Base-by-base conservation (phyloP, 1,284 basidiomycete genomes). In the Cutaneotrichosporon curvatum region DNA sequence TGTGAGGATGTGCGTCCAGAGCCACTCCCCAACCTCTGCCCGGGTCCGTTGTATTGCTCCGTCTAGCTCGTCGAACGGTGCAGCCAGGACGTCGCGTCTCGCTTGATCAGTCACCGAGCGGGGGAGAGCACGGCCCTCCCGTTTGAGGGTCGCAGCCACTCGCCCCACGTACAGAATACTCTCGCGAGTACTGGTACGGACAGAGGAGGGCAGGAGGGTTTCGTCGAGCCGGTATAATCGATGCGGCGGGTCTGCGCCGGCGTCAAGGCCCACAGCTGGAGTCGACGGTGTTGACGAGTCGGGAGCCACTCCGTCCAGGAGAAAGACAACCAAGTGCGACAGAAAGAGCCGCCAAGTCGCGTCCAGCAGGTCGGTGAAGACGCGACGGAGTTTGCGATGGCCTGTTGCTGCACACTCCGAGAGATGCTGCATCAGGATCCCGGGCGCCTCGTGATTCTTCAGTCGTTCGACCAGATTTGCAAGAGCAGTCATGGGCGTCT, bases 1-100 rank as follows among this genome's bases (percentile, higher is more conserved):
- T 1, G 87, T 92, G 44, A 94, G 75, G 25, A 94, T 83, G 60
- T 90, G 87, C 25, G 81, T 72, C 87, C 90, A 94, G 3, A 94
- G 74, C 89, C 89, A 94, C 57, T 68, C 66, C 49, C 67, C 68
- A 12, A 67, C 56, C 22, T 63, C 63, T 5, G 50, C 59, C 23
- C 65, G 51, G 0, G 62, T 57, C 7, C 56, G 37, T 20, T 58
- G 74, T 23, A 90, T 79, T 47, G 82, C 78, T 16, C 75, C 71
- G 60, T 87, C 85, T 57, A 91, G 85, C n/a, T 74, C 76, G 53
- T 84, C 82, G 45, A 80, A 79, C 53, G 86, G 81, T 1, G 83
- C 81, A 5, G 72, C 72, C 54, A 83, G 80, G 2, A 91, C 68
- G 35, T 83, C 60, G 36, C 70, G 74, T 14, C 83, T 80, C 63